Base-by-base conservation (phyloP, 306 rosid species). In the Vicia sativa region DNA sequence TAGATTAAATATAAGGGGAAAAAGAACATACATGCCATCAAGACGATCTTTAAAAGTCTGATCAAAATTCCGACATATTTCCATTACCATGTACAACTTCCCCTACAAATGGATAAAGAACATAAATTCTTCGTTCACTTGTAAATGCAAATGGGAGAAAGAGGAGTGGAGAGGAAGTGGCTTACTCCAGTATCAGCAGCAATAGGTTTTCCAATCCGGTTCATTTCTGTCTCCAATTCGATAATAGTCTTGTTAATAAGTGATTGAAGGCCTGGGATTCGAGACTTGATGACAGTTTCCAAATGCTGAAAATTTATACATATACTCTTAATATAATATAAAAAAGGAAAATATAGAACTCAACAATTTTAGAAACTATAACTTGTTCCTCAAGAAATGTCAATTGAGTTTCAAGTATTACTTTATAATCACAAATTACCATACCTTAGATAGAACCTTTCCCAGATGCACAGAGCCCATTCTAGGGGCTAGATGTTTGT, bases 391-490 rank as follows among this genome's bases (percentile, higher is more conserved):
- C 70, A 23, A 16, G 45, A 75, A 41, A 26, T 39, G 8, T 65
- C 48, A 25, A 52, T 46, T 23, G 74, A 45, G 46, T 70, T 15
- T 66, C 59, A 58, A 68, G 39, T 23, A 68, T 46, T 49, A 63
- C 59, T 53, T 41, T 37, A 69, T 58, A 52, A 54, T 48, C 23
- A 42, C 52, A 23, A 41, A 50, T 42, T 52, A 58, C 46, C 61
- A 54, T 81, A 95, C 99, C 97, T 95, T 91, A 15, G 97, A 95
- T 62, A 95, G 81, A 85, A 95, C 77, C 83, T 89, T 88, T 60
- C 96, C 99, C 11, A 95, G 87, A 89, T 95, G 99, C 84, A 87
- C 96, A 49, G 99, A 91, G 12, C 99, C 99, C 99, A 95, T 95
- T 81, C 97, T 81, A 64, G 48, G 82, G 48, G 97, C 95, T 31